Percentiles rank a stretch among this genome's conserved stretches.
Evolutionary conservation across 352 stramenopile species (phyloP).

Genomic region (Phytophthora meadii): DNA sequence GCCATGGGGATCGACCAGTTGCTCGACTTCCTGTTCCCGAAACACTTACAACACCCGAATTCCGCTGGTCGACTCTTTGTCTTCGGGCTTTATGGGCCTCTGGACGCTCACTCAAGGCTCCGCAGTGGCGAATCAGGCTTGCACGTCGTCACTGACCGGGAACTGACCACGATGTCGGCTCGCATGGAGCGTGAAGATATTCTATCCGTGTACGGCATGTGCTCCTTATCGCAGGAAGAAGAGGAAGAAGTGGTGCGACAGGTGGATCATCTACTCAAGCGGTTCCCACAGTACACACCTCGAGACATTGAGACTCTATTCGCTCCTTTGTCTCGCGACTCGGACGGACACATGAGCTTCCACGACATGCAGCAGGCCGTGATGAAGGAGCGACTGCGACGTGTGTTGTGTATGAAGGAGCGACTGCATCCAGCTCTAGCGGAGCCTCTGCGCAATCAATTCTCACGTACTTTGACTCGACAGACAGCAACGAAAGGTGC

Average conservation of each 20-base stretch:
- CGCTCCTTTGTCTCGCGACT: slow-evolving; percentile 42
- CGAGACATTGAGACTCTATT: slow-evolving; percentile 75
- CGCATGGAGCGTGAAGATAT: slow-evolving; percentile 87
- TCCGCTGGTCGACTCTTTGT: slow-evolving; percentile 82
- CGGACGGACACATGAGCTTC: slow-evolving; percentile 66
- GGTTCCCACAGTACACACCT: slow-evolving; percentile 67
- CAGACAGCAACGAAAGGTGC: slow-evolving; percentile 49
- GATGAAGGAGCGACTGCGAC: slow-evolving; percentile 64
- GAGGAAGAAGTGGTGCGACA: slow-evolving; percentile 80
- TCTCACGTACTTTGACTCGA: slow-evolving; percentile 49
- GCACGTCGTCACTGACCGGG: slow-evolving; percentile 75
- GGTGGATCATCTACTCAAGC: slow-evolving; percentile 70
- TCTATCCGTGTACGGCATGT: slow-evolving; percentile 72
- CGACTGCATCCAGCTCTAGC: slow-evolving; percentile 58
- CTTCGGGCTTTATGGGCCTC: slow-evolving; percentile 81
- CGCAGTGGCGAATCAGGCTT: slow-evolving; percentile 62
- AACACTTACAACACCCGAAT: slow-evolving; percentile 77
- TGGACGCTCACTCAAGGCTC: slow-evolving; percentile 65
- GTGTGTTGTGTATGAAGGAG: slow-evolving; percentile 79
- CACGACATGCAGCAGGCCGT: slow-evolving; percentile 82
- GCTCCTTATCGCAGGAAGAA: slow-evolving; percentile 68
- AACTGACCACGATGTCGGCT: slow-evolving; percentile 80
- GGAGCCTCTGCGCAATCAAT: slow-evolving; percentile 59
- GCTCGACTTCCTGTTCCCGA: slow-evolving; percentile 80
- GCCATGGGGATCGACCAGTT: slow-evolving; percentile 64